phyloP scores from a whole-genome alignment of 2,329 filamentous ascomycete species.

The Blumeria graminis region DNA sequence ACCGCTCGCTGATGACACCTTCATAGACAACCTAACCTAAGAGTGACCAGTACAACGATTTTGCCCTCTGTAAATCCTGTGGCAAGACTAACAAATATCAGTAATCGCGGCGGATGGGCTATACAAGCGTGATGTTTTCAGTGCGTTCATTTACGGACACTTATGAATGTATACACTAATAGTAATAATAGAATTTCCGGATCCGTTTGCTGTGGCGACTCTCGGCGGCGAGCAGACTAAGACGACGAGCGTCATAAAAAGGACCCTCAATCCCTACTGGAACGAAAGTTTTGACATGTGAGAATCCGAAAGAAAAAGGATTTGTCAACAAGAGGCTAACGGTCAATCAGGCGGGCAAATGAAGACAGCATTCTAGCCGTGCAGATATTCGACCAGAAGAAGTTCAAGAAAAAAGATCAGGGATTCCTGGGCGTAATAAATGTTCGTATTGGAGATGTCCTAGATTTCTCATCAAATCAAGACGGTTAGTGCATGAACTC shows the following conservation, averaged over 20 bases:
- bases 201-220: constrained; percentile 92
- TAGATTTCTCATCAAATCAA: constrained; percentile 69
- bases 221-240: constrained; percentile 95
- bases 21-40: constrained; percentile 56
- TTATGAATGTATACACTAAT: neutral
- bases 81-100: constrained; percentile 23
- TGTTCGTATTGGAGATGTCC: constrained; percentile 79
- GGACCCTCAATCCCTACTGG: constrained; percentile 98
- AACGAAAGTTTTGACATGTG: constrained; percentile 98
- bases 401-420: constrained; percentile 99
- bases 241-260: constrained; percentile 92
- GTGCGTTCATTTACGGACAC: neutral
- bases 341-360: constrained; percentile 44
- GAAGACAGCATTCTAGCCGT: constrained; percentile 94
- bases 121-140: constrained; percentile 49
- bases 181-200: constrained; percentile 36
- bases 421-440: constrained; percentile 97
- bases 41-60: constrained; percentile 57
- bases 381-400: constrained; percentile 98
- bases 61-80: neutral
- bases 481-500: constrained; percentile 41
- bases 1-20: constrained; percentile 8
- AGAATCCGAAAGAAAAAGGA: neutral
- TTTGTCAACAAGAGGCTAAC: neutral
- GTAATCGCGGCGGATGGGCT: constrained; percentile 97